Conservation (phyloP, 148 eudicot genomes). For the Amaranthus palmeri region DNA sequence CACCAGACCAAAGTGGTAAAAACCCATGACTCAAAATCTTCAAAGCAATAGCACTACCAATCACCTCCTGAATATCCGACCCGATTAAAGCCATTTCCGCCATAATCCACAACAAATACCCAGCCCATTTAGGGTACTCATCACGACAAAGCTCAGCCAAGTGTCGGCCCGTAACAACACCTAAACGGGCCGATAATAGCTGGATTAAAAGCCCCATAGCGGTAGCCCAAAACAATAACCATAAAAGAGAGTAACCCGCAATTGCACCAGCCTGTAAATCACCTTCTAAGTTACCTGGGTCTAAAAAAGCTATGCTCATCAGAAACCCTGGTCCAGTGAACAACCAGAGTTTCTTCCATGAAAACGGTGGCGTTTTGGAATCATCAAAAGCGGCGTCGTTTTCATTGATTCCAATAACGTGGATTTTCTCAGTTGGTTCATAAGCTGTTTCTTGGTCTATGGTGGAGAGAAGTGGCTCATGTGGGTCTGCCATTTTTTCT, state of each 20-base stretch:
- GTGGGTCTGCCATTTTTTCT: conserved; percentile 4
- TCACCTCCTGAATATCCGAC: conserved; percentile 93
- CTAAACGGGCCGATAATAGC: conserved; percentile 78
- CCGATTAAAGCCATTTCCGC: conserved; percentile 89
- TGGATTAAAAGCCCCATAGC: conserved; percentile 90
- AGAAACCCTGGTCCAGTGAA: conserved; percentile 94
- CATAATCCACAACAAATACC: conserved; percentile 75
- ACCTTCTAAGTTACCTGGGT: conserved; percentile 94
- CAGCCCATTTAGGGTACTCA: conserved; percentile 92
- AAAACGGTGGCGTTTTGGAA: conserved; percentile 61
- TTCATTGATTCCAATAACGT: conserved; percentile 37
- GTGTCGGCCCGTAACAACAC: conserved; percentile 91
- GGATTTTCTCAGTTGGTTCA: conserved; percentile 57
- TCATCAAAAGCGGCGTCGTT: conserved; percentile 25
- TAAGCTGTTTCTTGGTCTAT: conserved; percentile 50
- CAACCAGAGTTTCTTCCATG: conserved; percentile 88
- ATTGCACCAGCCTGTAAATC: conserved; percentile 93
- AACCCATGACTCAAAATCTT: conserved; percentile 69
- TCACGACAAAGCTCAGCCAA: conserved; percentile 88
- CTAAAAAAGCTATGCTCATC: conserved; percentile 93
- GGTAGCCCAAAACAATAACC: conserved; percentile 96
- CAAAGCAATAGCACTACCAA: conserved; percentile 97
- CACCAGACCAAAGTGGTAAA: conserved; percentile 97
- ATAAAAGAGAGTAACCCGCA: conserved; percentile 81
- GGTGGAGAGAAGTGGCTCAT: conserved; percentile 13